phyloP scores from a whole-genome alignment of 2,329 filamentous ascomycete species.

The Claviceps arundinis region DNA sequence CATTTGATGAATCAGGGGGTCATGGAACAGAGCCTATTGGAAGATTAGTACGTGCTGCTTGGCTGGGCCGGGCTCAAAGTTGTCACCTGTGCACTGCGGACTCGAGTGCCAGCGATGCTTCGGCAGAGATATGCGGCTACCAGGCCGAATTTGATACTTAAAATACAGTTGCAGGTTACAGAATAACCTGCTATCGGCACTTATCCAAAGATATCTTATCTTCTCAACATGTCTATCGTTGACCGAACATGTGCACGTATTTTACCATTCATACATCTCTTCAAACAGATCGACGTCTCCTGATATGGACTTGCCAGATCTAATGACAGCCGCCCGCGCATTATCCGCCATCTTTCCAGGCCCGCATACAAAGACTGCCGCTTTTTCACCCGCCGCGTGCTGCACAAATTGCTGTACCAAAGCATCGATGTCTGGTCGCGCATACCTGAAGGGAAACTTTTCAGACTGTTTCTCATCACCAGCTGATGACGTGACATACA shows the following conservation, averaged over 20 bases:
- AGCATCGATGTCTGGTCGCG: not conserved
- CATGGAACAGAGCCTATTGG: no score
- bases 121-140: no score
- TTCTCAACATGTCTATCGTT: not conserved
- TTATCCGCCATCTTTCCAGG: constrained; percentile 24
- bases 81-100: no score
- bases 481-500: not conserved
- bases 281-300: not conserved
- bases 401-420: not conserved
- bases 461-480: not conserved
- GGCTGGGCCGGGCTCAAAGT: no score
- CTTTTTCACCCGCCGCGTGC: constrained; percentile 8
- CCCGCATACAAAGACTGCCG: constrained; percentile 24
- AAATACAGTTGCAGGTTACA: no score
- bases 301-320: not conserved
- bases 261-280: not conserved
- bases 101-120: no score
- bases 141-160: no score
- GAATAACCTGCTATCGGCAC: no score
- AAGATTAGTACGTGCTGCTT: no score
- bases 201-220: not conserved
- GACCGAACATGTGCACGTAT: not conserved
- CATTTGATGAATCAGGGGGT: no score
- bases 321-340: constrained; percentile 16
- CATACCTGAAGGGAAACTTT: not conserved